phyloP scores from a whole-genome alignment of 805 yeast genomes.

The Nakazawaea siamensis region DNA sequence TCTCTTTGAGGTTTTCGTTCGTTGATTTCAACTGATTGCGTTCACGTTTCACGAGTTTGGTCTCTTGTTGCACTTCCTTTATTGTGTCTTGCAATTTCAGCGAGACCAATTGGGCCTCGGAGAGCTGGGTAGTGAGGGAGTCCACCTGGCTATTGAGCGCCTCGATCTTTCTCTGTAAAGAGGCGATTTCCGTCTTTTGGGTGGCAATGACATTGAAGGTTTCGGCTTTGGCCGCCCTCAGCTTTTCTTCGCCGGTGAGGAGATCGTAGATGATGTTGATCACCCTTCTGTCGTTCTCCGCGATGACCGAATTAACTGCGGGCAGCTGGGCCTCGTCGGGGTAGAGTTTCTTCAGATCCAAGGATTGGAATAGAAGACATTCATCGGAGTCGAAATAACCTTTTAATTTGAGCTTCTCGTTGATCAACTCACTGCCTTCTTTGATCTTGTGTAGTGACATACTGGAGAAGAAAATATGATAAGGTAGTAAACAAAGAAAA shows the following conservation, averaged over 20 bases:
- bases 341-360: constrained; percentile 10
- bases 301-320: constrained; percentile 7
- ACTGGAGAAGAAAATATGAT: too few relatives aligned
- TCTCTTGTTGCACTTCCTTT: constrained; percentile 1
- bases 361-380: constrained; percentile 15
- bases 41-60: constrained; percentile 3
- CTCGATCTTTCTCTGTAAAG: constrained; percentile 1
- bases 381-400: constrained; percentile 17
- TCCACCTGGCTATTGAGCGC: too few relatives aligned
- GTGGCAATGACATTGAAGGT: too few relatives aligned
- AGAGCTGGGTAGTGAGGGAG: too few relatives aligned
- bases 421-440: constrained; percentile 12
- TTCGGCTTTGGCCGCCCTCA: too few relatives aligned
- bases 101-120: too few relatives aligned
- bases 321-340: background rate
- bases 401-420: constrained; percentile 17
- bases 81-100: too few relatives aligned
- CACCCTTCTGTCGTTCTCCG: constrained; percentile 24
- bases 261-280: constrained; percentile 20
- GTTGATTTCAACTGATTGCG: constrained; percentile 3
- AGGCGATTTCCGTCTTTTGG: constrained; percentile 6
- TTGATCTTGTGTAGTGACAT: constrained; percentile 6
- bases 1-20: constrained; percentile 9
- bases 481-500: too few relatives aligned
- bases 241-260: too few relatives aligned